phyloP scores from a whole-genome alignment of 2,329 filamentous ascomycete genomes.

The Coniella lustricola region DNA sequence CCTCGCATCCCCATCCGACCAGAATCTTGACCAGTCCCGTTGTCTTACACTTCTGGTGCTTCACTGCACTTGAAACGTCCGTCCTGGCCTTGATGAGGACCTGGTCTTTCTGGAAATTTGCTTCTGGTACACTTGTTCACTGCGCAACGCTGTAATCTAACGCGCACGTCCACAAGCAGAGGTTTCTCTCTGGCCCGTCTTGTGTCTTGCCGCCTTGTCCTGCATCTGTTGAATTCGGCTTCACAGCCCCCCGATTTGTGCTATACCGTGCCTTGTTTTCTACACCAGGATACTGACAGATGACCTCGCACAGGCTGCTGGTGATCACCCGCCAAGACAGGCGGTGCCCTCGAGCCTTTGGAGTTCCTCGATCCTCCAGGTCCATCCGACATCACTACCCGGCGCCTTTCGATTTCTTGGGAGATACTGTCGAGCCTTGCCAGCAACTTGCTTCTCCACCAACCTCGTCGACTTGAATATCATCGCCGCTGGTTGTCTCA shows the following conservation, averaged over 20 bases:
- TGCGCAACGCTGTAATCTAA: slow-evolving; percentile 9
- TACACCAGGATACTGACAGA: slow-evolving; percentile 22
- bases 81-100: neutral
- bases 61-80: neutral
- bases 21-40: neutral
- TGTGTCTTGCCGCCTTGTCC: slow-evolving; percentile 2
- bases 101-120: neutral
- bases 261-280: slow-evolving; percentile 11
- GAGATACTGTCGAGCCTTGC: slow-evolving; percentile 9
- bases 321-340: slow-evolving; percentile 21
- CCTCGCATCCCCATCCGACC: slow-evolving; percentile 7
- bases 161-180: slow-evolving; percentile 6
- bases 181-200: slow-evolving; percentile 2
- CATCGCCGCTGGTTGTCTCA: slow-evolving; percentile 14
- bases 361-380: slow-evolving; percentile 3
- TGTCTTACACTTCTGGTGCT: neutral
- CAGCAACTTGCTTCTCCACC: slow-evolving; percentile 9
- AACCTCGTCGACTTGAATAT: neutral
- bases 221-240: slow-evolving; percentile 2
- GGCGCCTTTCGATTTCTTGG: slow-evolving; percentile 1
- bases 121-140: neutral
- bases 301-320: slow-evolving; percentile 23
- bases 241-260: slow-evolving; percentile 10
- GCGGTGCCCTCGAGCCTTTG: slow-evolving; percentile 2
- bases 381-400: slow-evolving; percentile 11